Evolutionary conservation across 805 yeast genomes (phyloP).

Genomic region (Saccharomycopsis sp.): DNA sequence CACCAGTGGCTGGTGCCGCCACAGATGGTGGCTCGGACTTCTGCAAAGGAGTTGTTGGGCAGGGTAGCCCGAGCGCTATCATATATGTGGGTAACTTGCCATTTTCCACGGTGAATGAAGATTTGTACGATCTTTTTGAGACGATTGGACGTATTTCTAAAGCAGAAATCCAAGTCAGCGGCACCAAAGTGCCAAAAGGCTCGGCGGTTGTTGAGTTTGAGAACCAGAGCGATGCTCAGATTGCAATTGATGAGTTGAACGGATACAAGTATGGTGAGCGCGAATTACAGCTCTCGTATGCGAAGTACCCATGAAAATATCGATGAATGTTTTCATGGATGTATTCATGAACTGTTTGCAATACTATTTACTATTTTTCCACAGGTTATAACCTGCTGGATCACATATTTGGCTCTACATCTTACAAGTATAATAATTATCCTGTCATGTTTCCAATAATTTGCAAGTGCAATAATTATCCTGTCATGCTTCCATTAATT

Average conservation of each 20-base stretch:
- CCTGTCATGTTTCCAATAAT: too few species aligned
- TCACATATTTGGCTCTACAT: too few species aligned
- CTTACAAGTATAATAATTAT: too few species aligned
- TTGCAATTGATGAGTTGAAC: conserved; percentile 68
- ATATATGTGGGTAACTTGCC: conserved; percentile 79
- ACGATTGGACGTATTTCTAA: conserved; percentile 68
- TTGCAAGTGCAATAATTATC: too few species aligned
- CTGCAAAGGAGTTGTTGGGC: conserved; percentile 57
- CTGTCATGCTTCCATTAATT: too few species aligned
- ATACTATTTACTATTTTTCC: too few species aligned
- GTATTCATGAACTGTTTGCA: too few species aligned
- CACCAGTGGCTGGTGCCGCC: conserved; percentile 17
- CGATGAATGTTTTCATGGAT: too few species aligned
- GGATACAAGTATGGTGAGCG: conserved; percentile 83
- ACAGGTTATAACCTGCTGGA: too few species aligned
- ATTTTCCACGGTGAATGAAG: conserved; percentile 80
- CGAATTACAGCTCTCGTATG: conserved; percentile 62
- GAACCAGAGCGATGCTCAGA: conserved; percentile 57
- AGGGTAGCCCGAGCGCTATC: conserved; percentile 52
- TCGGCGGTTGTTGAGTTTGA: conserved; percentile 79
- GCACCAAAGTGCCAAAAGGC: conserved; percentile 66
- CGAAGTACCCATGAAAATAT: conserved; percentile 30
- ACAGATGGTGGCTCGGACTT: conserved; percentile 38
- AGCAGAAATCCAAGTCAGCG: conserved; percentile 67
- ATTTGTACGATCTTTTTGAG: conserved; percentile 77